Percentiles rank a stretch among this genome's conserved stretches.
Conservation (phyloP, 1,284 basidiomycete genomes). For the Puccinia novopanici region DNA sequence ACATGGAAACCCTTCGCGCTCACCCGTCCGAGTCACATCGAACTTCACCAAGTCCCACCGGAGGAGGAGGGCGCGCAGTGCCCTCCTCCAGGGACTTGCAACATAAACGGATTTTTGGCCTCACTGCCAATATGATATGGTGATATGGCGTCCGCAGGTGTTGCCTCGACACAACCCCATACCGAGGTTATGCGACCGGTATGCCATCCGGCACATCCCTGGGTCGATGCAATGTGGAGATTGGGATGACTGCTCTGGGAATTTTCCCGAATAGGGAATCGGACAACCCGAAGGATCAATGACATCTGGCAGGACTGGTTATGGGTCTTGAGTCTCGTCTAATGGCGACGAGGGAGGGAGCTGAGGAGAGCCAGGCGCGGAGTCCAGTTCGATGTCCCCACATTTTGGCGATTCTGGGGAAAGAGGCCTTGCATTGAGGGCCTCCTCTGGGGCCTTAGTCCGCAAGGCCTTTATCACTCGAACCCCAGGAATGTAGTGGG, state of each 20-base stretch:
- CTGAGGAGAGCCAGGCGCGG: background rate
- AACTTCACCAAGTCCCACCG: too few relatives aligned
- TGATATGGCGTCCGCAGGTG: too few relatives aligned
- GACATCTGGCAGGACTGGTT: slow-evolving; percentile 17
- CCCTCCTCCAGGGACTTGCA: too few relatives aligned
- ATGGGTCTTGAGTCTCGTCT: background rate
- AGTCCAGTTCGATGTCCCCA: background rate
- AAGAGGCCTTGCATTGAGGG: background rate
- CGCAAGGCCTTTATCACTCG: background rate
- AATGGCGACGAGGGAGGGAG: background rate
- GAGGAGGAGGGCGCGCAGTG: too few relatives aligned
- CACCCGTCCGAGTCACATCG: too few relatives aligned
- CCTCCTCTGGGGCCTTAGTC: background rate
- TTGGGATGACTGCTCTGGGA: slow-evolving; percentile 17
- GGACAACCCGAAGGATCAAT: slow-evolving; percentile 5
- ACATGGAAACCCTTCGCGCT: too few relatives aligned
- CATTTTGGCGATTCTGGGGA: background rate
- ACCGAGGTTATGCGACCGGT: too few relatives aligned
- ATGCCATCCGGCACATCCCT: too few relatives aligned
- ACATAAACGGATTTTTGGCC: too few relatives aligned
- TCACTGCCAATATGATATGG: too few relatives aligned
- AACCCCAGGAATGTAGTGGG: background rate
- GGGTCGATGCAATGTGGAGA: too few relatives aligned
- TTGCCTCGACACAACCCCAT: too few relatives aligned
- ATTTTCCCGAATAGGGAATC: slow-evolving; percentile 19